Percentiles rank a stretch among this genome's conserved stretches.
Conservation (phyloP, 2,329 filamentous ascomycete species). For the Aspergillus puulaauensis region DNA sequence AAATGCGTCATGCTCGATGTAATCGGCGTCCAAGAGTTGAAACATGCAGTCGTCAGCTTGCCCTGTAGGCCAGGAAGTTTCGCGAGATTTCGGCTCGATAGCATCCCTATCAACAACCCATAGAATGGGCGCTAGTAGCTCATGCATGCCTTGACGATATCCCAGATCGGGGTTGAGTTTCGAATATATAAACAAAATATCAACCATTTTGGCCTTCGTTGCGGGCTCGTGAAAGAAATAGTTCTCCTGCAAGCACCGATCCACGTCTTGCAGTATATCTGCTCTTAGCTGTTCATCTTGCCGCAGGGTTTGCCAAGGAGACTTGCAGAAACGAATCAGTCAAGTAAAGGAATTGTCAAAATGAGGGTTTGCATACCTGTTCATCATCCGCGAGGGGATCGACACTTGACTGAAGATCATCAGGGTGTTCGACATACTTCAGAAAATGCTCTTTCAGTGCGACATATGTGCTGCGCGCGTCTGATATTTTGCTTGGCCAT, state of each 20-base stretch:
- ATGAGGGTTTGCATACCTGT: conserved; percentile 50
- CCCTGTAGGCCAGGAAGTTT: conserved; percentile 30
- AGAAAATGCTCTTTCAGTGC: conserved; percentile 73
- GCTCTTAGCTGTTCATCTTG: conserved; percentile 79
- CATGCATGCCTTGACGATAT: conserved; percentile 99
- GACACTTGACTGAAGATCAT: conserved; percentile 69
- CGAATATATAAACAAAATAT: conserved; percentile 92
- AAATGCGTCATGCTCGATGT: conserved; percentile 88
- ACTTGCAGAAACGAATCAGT: conserved; percentile 52
- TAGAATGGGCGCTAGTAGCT: conserved; percentile 84
- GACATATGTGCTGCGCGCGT: conserved; percentile 72
- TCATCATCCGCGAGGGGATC: conserved; percentile 87
- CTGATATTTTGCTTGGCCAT: conserved; percentile 68
- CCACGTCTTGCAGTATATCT: conserved; percentile 93
- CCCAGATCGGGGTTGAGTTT: conserved; percentile 84
- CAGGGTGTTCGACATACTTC: conserved; percentile 78
- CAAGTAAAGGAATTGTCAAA: conserved; percentile 39
- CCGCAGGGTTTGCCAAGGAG: conserved; percentile 84
- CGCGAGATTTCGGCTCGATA: conserved; percentile 52
- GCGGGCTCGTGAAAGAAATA: conserved; percentile 79
- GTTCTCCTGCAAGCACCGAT: conserved; percentile 85
- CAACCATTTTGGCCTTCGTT: conserved; percentile 77
- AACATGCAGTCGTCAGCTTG: conserved; percentile 56
- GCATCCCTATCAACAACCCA: conserved; percentile 83
- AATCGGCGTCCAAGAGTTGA: conserved; percentile 68